These are phyloP conservation scores for Cordyceps javanica DNA, from an alignment of 2,329 filamentous ascomycete species.

Conservation along the genomic window DNA sequence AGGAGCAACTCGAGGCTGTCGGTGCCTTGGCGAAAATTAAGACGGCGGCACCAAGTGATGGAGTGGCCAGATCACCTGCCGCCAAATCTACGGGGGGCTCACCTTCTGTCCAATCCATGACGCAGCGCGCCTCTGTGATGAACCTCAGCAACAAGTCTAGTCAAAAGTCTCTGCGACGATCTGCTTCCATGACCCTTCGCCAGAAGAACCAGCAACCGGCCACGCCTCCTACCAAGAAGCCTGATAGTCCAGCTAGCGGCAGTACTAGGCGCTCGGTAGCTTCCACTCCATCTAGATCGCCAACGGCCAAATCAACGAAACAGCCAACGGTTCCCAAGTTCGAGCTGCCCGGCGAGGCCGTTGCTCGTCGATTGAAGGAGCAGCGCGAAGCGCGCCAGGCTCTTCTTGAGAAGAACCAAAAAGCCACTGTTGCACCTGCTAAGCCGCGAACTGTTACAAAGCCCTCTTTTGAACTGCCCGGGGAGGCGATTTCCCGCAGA, in stretches of 20 bases:
- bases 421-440: conserved; percentile 31
- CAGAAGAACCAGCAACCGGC: conserved; percentile 19
- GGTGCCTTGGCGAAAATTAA: conserved; percentile 31
- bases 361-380: conserved; percentile 51
- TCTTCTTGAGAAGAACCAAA: conserved; percentile 28
- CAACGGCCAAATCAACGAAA: conserved; percentile 44
- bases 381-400: conserved; percentile 49
- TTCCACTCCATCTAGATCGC: conserved; percentile 5
- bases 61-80: background rate
- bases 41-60: conserved; percentile 24
- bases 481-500: conserved; percentile 51
- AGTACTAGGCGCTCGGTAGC: background rate
- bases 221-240: background rate
- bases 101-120: conserved; percentile 4
- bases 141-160: conserved; percentile 30
- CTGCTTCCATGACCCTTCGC: conserved; percentile 34
- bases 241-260: conserved; percentile 9
- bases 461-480: conserved; percentile 56
- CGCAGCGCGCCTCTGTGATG: conserved; percentile 26
- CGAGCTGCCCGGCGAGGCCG: conserved; percentile 57
- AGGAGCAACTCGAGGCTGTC: conserved; percentile 55
- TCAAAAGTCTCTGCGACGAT: conserved; percentile 36
- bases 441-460: conserved; percentile 45
- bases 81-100: conserved; percentile 16
- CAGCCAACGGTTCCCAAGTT: conserved; percentile 49